Evolutionary conservation across 306 rosid species (phyloP), one percentile per base, ranked within the genome.

Genomic region (Comarum palustre): DNA sequence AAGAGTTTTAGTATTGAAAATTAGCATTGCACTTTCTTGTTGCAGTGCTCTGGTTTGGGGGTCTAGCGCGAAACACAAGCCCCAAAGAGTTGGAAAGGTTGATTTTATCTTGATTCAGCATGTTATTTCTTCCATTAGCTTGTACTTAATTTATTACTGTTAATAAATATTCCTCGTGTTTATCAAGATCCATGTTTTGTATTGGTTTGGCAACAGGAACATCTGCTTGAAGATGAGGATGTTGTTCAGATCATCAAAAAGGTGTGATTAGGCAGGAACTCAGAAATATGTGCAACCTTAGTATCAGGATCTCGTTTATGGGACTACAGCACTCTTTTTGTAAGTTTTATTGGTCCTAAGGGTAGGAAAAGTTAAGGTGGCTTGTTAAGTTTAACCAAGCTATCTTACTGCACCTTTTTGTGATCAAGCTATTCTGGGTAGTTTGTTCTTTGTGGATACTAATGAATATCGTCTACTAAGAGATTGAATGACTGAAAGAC

Each of bases 1-100:
- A 50, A 69, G 42, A 47, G 66, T 1, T 29, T 36, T 4, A 38
- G 3, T 63, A 73, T 42, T 71, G 79, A 72, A 79, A 43, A 71
- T 73, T 52, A 55, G 77, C 74, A 39, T 52, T 36, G 3, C 15
- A 0, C 15, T 2, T 15, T 68, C 74, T 77, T 59, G 25, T 69
- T 83, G 69, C 91, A 89, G 99, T 87, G 96, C 99, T 66, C 78
- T 94, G 83, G 98, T 94, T 71, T 90, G 97, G 96, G 99, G 99
- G 41, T 94, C 96, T 25, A 94, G 99, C 11, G 99, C 78, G 39
- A 94, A 91, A 59, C 99, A 94, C 89, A 91, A 94, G 85, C 97
- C 99, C 50, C 99, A 94, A 75, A 92, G 96, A 82, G 99, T 95
- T 58, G 99, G 97, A 84, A 95, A 87, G 97, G 96, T 90, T 47